Evolutionary conservation across 208 protist genomes (phyloP), one percentile per base, ranked within the genome.

Genomic region (Phytomonas serpens): DNA sequence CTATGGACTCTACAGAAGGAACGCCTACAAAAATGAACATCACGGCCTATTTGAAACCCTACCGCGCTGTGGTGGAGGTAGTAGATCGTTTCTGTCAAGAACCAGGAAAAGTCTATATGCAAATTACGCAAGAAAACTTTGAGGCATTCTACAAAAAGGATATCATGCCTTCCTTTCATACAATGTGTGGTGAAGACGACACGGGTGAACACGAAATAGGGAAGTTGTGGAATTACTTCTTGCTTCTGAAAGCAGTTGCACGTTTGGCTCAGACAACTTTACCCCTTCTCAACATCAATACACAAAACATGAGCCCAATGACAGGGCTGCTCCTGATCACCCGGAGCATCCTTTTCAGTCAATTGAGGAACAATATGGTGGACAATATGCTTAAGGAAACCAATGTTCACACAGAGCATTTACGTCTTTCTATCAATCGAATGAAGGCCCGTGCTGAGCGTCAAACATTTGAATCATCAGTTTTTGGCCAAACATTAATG

Each of bases 401-500:
- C 32, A 93, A 88, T 69, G 74, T 84, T 66, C 80, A 82, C 31
- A 73, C 81, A 16, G 92, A 96, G 72, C 81, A 89, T 61, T 81
- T 91, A 69, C 81, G 90, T 63, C 66, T 97, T 57, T 95, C 83
- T 66, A 86, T 97, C 67, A 97, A 97, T 77, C 87, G 93, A 68
- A 72, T 77, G 61, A 84, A 80, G 72, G 81, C 84, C 33, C 89
- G 85, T 69, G 37, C 47, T 31, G 68, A 78, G 57, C 31, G 61
- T 37, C 61, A 38, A 34, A 78, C 84, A 40, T 79, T 87, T 42
- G 75, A 79, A 71, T 80, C 80, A 13, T 89, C 90, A 10, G 74
- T 98, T 4, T 97, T 96, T 77, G 94, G 94, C 16, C 94, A 98
- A 76, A 98, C 91, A 32, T 89, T 94, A 68, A 71, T 76, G 0